Conservation (phyloP, 2,329 filamentous ascomycete species). For the Monosporascus sp. region DNA sequence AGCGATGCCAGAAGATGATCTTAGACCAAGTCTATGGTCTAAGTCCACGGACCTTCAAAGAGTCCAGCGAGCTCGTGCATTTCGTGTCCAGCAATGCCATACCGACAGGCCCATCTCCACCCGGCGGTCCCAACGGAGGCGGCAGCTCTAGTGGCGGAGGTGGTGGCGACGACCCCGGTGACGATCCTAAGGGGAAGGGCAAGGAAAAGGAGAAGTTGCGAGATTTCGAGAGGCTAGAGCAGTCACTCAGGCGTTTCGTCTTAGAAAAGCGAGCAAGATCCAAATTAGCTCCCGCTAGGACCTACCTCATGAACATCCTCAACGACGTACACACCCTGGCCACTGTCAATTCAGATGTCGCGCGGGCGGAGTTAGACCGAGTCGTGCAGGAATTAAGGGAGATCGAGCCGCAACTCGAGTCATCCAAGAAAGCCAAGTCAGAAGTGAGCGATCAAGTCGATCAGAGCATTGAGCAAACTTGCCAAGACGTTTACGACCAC, state of each 20-base stretch:
- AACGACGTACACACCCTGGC: slow-evolving; percentile 81
- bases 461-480: slow-evolving; percentile 75
- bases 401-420: slow-evolving; percentile 79
- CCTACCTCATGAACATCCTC: slow-evolving; percentile 89
- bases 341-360: slow-evolving; percentile 80
- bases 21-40: slow-evolving; percentile 80
- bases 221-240: slow-evolving; percentile 86
- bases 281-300: slow-evolving; percentile 91
- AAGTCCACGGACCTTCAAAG: slow-evolving; percentile 91
- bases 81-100: slow-evolving; percentile 98
- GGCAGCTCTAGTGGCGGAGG: slow-evolving; percentile 49
- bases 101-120: slow-evolving; percentile 59
- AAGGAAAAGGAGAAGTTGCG: slow-evolving; percentile 83
- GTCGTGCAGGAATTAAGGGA: slow-evolving; percentile 75
- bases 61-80: slow-evolving; percentile 86
- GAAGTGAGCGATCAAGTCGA: slow-evolving; percentile 81
- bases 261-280: slow-evolving; percentile 92
- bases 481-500: slow-evolving; percentile 78
- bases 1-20: slow-evolving; percentile 86
- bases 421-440: slow-evolving; percentile 71
- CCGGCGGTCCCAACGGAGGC: slow-evolving; percentile 48
- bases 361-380: slow-evolving; percentile 75
- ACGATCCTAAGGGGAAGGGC: slow-evolving; percentile 67
- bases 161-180: slow-evolving; percentile 48
- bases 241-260: slow-evolving; percentile 85